Evolutionary conservation across 2,329 filamentous ascomycete species (phyloP), one percentile per base, ranked within the genome.

Genomic region (Ophiostoma piceae): DNA sequence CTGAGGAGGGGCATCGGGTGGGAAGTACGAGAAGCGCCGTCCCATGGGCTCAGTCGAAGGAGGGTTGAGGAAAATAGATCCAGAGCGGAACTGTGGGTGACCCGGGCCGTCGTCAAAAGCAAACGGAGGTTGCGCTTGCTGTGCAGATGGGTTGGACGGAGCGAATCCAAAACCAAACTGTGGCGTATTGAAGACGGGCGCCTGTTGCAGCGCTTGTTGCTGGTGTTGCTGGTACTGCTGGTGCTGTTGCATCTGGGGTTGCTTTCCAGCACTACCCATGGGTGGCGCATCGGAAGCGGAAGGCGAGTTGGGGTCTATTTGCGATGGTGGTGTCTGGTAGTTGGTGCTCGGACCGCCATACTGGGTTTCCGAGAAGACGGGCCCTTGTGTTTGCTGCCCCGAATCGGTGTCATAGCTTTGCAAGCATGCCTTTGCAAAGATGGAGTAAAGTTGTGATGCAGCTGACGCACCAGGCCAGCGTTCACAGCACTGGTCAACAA

Each of bases 391-490:
- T 12, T 71, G 77, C 78, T 43, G 76, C 79, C 78, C 82, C 54
- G 84, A 81, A 32, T 83, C 82, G 8, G 82, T 86, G 72, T 94
- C 90, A 79, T 96, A 99, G 75, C 92, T 93, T 77, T 92, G 93
- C 75, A 98, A 82, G 75, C 94, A 96, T 14, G 94, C 93, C 71
- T 86, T 87, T 66, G 94, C 90, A 67, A 99, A 87, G 73, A 92
- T 93, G n/a, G 86, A 84, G 77, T 97, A 98, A 14, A 98, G 85
- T 74, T 95, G 88, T 11, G 92, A 88, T 2, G 94, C 93, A 19
- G 92, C 91, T 54, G 89, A 86, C 1, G 94, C 93, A 12, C 94
- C 95, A 0, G 95, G 95, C 95, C 95, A 98, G 71, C 94, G 86
- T 76, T 94, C 91, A 0, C 91, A 90, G 70, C 92, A 94, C 70